A percentile compares a stretch with the other conserved stretches of the same genome.
These are phyloP conservation scores for Carallia pectinifolia DNA, from an alignment of 345 rosid genomes.

Conservation along the genomic window DNA sequence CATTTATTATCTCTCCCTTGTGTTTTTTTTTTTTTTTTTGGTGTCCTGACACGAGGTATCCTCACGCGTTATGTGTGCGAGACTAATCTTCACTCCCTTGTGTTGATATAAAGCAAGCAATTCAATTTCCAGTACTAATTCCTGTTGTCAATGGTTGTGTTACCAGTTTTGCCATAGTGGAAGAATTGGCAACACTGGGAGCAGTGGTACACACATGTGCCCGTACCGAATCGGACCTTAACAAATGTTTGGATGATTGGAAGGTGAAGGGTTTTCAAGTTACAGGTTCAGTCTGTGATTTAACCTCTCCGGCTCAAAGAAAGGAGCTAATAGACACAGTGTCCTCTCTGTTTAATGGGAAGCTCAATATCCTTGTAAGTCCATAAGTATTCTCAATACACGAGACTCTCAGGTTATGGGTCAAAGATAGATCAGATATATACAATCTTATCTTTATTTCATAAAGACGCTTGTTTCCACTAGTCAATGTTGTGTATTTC, in stretches of 20 bases:
- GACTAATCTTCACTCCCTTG: not conserved
- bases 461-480: too few species aligned
- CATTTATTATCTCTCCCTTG: not conserved
- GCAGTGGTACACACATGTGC: conserved; percentile 21
- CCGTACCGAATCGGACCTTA: conserved; percentile 5
- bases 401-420: too few species aligned
- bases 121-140: too few species aligned
- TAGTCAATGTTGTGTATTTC: too few species aligned
- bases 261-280: conserved; percentile 22
- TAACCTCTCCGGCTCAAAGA: conserved; percentile 12
- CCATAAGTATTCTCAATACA: not conserved
- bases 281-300: conserved; percentile 18
- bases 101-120: not conserved
- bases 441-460: too few species aligned
- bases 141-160: too few species aligned
- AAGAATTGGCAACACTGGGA: conserved; percentile 24
- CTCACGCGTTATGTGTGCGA: too few species aligned
- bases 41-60: too few species aligned
- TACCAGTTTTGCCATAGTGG: conserved; percentile 18
- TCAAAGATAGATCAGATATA: too few species aligned
- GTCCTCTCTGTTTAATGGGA: conserved; percentile 15
- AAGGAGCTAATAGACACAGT: conserved; percentile 12
- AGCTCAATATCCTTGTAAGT: conserved; percentile 24
- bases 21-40: not conserved
- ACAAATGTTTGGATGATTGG: conserved; percentile 14